Evolutionary conservation across 2,329 filamentous ascomycete genomes (phyloP), one percentile per base, ranked within the genome.

Genomic region (Zymoseptoria tritici): DNA sequence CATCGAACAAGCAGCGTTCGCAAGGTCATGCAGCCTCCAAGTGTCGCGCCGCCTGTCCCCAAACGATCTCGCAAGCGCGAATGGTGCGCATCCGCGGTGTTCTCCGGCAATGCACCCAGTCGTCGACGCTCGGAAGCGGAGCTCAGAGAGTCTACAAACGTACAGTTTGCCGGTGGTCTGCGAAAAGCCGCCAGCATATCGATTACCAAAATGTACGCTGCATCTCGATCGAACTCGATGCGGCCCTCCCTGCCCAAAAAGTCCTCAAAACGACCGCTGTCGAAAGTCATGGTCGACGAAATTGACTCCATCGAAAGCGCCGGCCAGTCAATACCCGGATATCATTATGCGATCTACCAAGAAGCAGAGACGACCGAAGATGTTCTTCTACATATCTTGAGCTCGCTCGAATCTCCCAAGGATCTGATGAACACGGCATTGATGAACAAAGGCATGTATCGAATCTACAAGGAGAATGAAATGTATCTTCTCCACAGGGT

Each of bases 391-490:
- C 67, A 70, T n/a, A 82, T 86, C 9, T 72, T 85, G 60, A 71
- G 76, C 52, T 75, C 73, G 4, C 73, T 83, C 7, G 71, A 76
- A 42, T 77, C 76, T 2, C 73, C 83, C 2, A 77, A 81, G 36
- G 83, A 85, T 66, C 74, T 86, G 0, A 83, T 83, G 65, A 77
- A 78, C 36, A 76, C 80, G 3, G 81, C 81, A 4, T 71, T 80
- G 7, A 75, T 84, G 53, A 84, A 81, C 67, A 77, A 75, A 54
- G 80, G 79, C 20, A 85, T 85, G 71, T 84, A 84, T 65, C 74
- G 74, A 3, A 77, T 83, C 0, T 86, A 83, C 72, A 84, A 85
- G 67, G 73, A 76, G 20, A 76, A 85, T 65, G 82, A 85, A 64
- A 72, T 85, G 53, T 68, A 74, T 0, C 73, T 85, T 2, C 78